Evolutionary conservation across 345 rosid species (phyloP).

Genomic region (Eucalyptus cloeziana): DNA sequence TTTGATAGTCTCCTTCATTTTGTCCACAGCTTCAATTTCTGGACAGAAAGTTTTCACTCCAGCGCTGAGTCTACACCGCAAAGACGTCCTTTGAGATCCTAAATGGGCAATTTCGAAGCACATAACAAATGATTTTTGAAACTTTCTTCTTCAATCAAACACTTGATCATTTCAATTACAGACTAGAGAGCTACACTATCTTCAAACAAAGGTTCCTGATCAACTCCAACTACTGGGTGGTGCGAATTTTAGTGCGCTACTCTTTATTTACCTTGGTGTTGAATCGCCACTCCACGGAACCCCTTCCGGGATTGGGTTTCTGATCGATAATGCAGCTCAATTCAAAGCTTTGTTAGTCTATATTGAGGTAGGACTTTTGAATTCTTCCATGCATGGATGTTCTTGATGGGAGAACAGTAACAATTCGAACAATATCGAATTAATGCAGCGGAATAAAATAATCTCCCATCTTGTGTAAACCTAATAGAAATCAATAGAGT

Average conservation of each 20-base stretch:
- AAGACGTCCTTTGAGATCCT: background rate
- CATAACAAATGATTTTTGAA: background rate
- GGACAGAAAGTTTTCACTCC: background rate
- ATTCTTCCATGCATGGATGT: background rate
- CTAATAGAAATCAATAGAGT: too few relatives aligned
- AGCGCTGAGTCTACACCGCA: background rate
- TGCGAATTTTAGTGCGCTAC: constrained; percentile 22
- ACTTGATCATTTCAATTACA: constrained; percentile 47
- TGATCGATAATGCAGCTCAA: constrained; percentile 15
- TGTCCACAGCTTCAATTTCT: background rate
- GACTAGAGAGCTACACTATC: constrained; percentile 32
- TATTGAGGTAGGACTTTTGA: constrained; percentile 21
- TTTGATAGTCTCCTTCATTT: background rate
- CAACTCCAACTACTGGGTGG: constrained; percentile 36
- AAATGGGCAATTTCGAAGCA: background rate
- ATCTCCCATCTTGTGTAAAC: too few relatives aligned
- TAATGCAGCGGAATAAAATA: too few relatives aligned
- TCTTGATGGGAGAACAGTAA: background rate
- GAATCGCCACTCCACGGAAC: constrained; percentile 18
- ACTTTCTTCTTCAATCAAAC: constrained; percentile 20
- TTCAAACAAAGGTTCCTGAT: constrained; percentile 37
- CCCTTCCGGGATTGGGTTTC: constrained; percentile 7
- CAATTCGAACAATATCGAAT: too few relatives aligned
- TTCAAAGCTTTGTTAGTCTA: constrained; percentile 25
- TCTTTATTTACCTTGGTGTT: constrained; percentile 30